Base-by-base conservation (phyloP, 2,329 filamentous ascomycete species). In the Sarocladium brachiariae region DNA sequence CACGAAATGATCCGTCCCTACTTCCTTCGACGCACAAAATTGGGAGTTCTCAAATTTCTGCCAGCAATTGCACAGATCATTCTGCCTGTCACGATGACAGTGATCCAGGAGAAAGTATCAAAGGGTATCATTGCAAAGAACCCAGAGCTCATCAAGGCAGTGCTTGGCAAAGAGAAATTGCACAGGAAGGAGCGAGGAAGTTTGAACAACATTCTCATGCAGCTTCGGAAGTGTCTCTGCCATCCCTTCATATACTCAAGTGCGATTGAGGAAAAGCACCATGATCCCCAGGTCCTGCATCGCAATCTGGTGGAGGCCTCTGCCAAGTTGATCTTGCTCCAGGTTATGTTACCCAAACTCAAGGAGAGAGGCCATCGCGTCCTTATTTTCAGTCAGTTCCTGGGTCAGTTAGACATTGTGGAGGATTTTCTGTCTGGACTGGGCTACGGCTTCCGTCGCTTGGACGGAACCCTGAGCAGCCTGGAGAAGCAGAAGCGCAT, bases 31-130 rank as follows among this genome's bases (percentile, higher is more conserved):
- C 84, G 93, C 39, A 97, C 93, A 2, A 99, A 99, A 65, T 84
- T 84, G 11, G 85, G 92, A 54, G 92, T 96, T 0, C 74, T 99
- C 49, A 92, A 88, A 34, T 96, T 96, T 66, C 73, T 99, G 9
- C 93, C 93, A 1, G 85, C 92, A 0, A 90, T 99, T 81, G 86
- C 87, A 1, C 92, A 97, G 61, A 90, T 99, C 58, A 97, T 99
- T 54, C 71, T 99, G 4, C 93, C 93, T 0, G 84, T 99, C n/a
- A 91, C 88, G 2, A 96, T 97, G 91, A 91, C 88, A 2, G 76
- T 89, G 13, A 74, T 99, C 11, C 95, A 99, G 64, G 93, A 96
- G 71, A 93, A 89, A 63, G 76, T 99, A 1, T 96, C 93, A 70
- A 93, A 91, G 63, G 95, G 87, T 2, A 96, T 99, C 58, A 79